phyloP scores from a whole-genome alignment of 306 rosid genomes.

The Inga oerstediana region DNA sequence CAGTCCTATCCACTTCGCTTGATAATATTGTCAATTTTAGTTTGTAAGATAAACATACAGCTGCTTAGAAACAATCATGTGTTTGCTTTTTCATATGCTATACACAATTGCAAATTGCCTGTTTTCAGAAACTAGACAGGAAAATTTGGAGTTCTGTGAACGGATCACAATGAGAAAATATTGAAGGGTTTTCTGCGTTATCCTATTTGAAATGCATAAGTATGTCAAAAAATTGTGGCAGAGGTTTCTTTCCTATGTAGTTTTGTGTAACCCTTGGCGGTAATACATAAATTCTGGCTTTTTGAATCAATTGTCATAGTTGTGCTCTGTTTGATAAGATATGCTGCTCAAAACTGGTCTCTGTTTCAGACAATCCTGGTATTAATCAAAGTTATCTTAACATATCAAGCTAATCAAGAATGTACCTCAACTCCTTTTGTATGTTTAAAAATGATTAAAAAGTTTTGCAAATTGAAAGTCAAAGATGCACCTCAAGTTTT shows the following conservation, averaged over 20 bases:
- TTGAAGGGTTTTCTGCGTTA: neutral
- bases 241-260: constrained; percentile 24
- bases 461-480: too few species aligned
- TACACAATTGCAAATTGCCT: constrained; percentile 1
- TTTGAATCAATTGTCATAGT: neutral
- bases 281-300: constrained; percentile 24
- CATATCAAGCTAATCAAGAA: too few species aligned
- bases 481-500: too few species aligned
- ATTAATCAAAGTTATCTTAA: too few species aligned
- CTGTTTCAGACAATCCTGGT: too few species aligned
- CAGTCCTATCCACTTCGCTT: constrained; percentile 80
- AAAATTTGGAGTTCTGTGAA: constrained; percentile 4
- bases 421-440: too few species aligned
- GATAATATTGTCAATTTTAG: constrained; percentile 38
- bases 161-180: neutral
- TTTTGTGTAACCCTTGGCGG: constrained; percentile 13
- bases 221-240: constrained; percentile 13
- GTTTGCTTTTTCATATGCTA: neutral
- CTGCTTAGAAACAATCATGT: constrained; percentile 3
- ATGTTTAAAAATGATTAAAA: too few species aligned
- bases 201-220: neutral
- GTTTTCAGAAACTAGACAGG: constrained; percentile 4
- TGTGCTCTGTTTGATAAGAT: too few species aligned
- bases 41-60: neutral
- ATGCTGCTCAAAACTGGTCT: too few species aligned